Conservation (phyloP, 805 yeast genomes). For the Jamesozyma hellenica region DNA sequence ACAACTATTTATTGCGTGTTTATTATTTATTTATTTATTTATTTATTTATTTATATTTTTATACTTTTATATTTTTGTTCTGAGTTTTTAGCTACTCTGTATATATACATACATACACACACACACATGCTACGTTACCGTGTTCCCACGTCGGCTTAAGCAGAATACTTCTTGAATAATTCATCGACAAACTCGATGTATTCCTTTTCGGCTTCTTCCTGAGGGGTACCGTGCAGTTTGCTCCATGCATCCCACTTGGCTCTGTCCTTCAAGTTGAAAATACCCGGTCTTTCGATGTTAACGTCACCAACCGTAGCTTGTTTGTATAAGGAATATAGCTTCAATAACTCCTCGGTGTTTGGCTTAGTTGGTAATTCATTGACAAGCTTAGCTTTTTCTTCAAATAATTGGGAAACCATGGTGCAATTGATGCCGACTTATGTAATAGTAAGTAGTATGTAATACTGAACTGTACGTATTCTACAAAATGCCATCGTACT, state of each 20-base stretch:
- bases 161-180: conserved; percentile 42
- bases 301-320: conserved; percentile 94
- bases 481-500: too few relatives aligned
- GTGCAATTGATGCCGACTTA: too few relatives aligned
- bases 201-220: conserved; percentile 83
- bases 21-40: too few relatives aligned
- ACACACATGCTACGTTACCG: too few relatives aligned
- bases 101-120: too few relatives aligned
- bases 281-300: conserved; percentile 74
- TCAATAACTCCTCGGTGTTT: conserved; percentile 72
- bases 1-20: too few relatives aligned
- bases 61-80: too few relatives aligned
- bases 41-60: too few relatives aligned
- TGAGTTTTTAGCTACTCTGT: too few relatives aligned
- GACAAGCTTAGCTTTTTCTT: conserved; percentile 64
- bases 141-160: too few relatives aligned
- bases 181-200: conserved; percentile 61
- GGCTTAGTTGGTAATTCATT: conserved; percentile 69
- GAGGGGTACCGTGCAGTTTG: conserved; percentile 70
- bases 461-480: too few relatives aligned
- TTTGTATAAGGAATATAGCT: conserved; percentile 86
- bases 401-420: conserved; percentile 30
- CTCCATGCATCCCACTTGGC: conserved; percentile 98
- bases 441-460: too few relatives aligned
- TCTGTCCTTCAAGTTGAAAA: conserved; percentile 88